Conservation (phyloP, 108 stramenopile genomes). For the Skeletonema grethae region DNA sequence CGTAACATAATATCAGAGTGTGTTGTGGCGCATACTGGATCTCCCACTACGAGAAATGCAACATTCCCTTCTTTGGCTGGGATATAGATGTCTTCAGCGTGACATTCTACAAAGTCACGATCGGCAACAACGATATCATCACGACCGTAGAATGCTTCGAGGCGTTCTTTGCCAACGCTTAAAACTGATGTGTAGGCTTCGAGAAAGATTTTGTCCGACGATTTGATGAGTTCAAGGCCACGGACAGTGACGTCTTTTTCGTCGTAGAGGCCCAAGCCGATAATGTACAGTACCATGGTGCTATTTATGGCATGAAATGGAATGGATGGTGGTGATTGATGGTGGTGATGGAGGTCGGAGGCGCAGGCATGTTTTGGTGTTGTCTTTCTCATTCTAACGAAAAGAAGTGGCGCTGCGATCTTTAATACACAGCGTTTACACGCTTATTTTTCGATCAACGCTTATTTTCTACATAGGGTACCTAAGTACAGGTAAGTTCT, state of each 20-base stretch:
- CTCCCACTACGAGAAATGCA: conserved; percentile 97
- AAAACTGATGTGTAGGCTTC: conserved; percentile 98
- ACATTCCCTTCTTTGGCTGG: conserved; percentile 82
- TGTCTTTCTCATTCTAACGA: too few relatives aligned
- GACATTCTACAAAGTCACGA: conserved; percentile 92
- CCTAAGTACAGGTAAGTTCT: too few relatives aligned
- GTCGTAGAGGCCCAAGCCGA: conserved; percentile 97
- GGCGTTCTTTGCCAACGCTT: conserved; percentile 76
- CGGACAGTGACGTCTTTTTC: conserved; percentile 98
- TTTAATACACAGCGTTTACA: too few relatives aligned
- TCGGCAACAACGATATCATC: conserved; percentile 88
- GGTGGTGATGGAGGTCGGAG: too few relatives aligned
- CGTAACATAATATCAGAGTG: conserved; percentile 96
- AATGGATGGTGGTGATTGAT: too few relatives aligned
- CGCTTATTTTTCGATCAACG: too few relatives aligned
- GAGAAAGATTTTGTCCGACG: conserved; percentile 84
- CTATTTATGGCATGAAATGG: too few relatives aligned
- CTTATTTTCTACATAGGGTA: too few relatives aligned
- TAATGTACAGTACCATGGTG: conserved; percentile 95
- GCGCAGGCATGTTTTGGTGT: too few relatives aligned
- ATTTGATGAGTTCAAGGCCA: conserved; percentile 94
- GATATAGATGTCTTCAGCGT: conserved; percentile 92
- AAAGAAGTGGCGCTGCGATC: too few relatives aligned
- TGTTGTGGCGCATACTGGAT: conserved; percentile 98
- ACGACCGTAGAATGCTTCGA: conserved; percentile 92